These are phyloP conservation scores for Hirschfeldia incana DNA, from an alignment of 345 rosid genomes.

Conservation along the genomic window DNA sequence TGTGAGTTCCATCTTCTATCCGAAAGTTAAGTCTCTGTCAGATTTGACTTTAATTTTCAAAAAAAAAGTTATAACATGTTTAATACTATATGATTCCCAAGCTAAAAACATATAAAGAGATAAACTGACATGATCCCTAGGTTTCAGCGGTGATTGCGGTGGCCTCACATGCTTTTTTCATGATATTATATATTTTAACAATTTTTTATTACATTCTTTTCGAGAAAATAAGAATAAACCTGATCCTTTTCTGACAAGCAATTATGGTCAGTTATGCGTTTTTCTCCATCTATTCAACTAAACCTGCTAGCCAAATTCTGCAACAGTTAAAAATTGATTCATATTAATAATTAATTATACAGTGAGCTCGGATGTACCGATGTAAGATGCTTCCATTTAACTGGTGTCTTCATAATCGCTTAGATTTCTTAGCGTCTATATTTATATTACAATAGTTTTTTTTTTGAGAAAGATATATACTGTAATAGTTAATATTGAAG, in stretches of 20 bases:
- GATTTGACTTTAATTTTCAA: no score
- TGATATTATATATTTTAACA: not conserved
- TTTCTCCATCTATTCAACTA: not conserved
- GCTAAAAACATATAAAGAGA: not conserved
- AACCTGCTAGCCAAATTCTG: not conserved
- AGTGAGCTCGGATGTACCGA: no score
- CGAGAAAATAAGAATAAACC: not conserved
- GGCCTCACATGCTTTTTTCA: conserved; percentile 29
- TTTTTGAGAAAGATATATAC: no score
- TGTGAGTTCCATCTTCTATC: no score
- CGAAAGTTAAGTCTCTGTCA: no score
- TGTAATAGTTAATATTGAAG: no score
- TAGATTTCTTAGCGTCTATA: no score
- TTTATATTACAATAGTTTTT: no score
- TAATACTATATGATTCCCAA: no score
- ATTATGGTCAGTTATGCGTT: not conserved
- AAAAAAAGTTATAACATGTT: no score
- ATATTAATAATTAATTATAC: no score
- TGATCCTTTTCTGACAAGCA: not conserved
- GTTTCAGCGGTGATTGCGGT: conserved; percentile 38
- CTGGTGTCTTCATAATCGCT: not conserved
- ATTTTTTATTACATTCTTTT: not conserved
- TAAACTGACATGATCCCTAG: conserved; percentile 18
- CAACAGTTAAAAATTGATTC: not conserved
- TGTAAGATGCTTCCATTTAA: not conserved